Percentiles rank a stretch among this genome's conserved stretches.
phyloP scores from a whole-genome alignment of 768 basidiomycete genomes.

The Tylopilus sp. region DNA sequence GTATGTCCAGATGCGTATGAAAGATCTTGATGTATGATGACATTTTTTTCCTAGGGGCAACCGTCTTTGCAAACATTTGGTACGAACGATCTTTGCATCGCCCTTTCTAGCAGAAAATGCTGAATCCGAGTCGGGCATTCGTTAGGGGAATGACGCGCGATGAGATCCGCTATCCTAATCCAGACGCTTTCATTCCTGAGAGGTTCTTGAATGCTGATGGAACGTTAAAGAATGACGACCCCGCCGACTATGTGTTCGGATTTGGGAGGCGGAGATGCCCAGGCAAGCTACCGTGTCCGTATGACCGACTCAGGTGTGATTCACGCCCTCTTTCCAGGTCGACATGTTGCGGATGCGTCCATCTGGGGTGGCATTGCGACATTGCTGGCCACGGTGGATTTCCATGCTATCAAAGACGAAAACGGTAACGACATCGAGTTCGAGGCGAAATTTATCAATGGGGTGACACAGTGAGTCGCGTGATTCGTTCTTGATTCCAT shows the following conservation, averaged over 20 bases:
- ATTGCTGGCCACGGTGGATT: not conserved
- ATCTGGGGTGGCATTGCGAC: not conserved
- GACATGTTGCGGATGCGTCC: not conserved
- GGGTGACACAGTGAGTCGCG: not conserved
- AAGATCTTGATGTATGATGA: not conserved
- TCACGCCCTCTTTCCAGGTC: not conserved
- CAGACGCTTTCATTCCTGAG: not conserved
- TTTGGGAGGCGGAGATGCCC: not conserved
- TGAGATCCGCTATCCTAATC: not conserved
- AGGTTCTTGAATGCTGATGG: not conserved
- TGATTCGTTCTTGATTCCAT: too few relatives aligned
- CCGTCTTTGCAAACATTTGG: constrained; percentile 6
- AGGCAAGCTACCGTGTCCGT: not conserved
- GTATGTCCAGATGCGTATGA: not conserved
- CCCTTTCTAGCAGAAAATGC: too few relatives aligned
- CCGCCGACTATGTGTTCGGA: not conserved
- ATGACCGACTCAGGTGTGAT: too few relatives aligned
- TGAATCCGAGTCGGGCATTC: not conserved
- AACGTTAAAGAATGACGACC: not conserved
- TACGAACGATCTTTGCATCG: not conserved
- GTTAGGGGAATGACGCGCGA: not conserved
- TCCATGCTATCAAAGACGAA: not conserved
- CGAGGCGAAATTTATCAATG: not conserved
- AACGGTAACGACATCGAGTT: constrained; percentile 5
- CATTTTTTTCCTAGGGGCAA: constrained; percentile 1